phyloP scores from a whole-genome alignment of 106 monocot genomes.

The Narthecium ossifragum region DNA sequence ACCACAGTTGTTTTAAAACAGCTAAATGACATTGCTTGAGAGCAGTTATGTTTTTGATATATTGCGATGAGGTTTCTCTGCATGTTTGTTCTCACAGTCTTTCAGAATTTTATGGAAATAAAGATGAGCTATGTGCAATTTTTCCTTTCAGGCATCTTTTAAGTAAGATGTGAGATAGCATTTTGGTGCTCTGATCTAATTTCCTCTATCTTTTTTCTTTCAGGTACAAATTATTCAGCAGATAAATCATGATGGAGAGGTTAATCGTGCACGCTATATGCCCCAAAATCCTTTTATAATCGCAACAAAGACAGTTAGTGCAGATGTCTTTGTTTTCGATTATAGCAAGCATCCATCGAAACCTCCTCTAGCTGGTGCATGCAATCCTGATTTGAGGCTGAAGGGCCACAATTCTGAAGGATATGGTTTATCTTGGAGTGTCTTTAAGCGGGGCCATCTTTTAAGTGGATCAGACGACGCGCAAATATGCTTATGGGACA shows the following conservation, averaged over 20 bases:
- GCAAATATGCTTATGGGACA: slow-evolving; percentile 98
- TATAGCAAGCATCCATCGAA: slow-evolving; percentile 99
- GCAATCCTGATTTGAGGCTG: slow-evolving; percentile 90
- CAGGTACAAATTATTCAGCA: slow-evolving; percentile 99
- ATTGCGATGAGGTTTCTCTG: no score
- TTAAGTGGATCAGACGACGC: slow-evolving; percentile 98
- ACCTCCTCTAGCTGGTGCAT: slow-evolving; percentile 81
- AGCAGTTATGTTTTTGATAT: no score
- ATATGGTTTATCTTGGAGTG: slow-evolving; percentile 98
- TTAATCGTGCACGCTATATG: slow-evolving; percentile 97
- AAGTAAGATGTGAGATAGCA: not conserved
- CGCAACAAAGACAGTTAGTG: slow-evolving; percentile 92
- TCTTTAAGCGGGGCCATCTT: slow-evolving; percentile 84
- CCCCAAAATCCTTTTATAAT: slow-evolving; percentile 95
- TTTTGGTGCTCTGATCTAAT: not conserved
- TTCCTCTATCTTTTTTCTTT: slow-evolving; percentile 3
- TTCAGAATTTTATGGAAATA: no score
- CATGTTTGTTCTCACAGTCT: no score
- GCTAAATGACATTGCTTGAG: no score
- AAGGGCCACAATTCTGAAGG: slow-evolving; percentile 93
- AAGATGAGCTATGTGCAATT: no score
- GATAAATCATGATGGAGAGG: slow-evolving; percentile 99
- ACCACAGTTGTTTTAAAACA: no score
- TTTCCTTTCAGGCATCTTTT: no score
- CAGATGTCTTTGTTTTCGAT: slow-evolving; percentile 97